These are phyloP conservation scores for Candida sakaeoensis DNA, from an alignment of 805 yeast genomes.

Conservation along the genomic window DNA sequence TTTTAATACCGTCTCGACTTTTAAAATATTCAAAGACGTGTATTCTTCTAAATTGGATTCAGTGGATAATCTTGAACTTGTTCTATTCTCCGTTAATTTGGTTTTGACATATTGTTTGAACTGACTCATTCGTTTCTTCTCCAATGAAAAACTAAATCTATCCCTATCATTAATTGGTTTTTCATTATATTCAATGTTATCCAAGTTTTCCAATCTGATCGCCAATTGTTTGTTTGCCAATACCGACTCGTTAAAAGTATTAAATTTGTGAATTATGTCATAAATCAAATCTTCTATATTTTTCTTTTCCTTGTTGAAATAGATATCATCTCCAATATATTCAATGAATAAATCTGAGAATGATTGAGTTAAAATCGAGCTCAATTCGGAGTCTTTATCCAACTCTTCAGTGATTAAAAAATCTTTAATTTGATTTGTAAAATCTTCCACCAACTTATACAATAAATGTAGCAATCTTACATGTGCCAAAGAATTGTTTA, in stretches of 20 bases:
- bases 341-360: constrained; percentile 71
- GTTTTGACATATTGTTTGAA: constrained; percentile 51
- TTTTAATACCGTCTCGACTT: constrained; percentile 62
- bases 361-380: constrained; percentile 60
- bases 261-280: constrained; percentile 43
- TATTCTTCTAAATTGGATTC: constrained; percentile 18
- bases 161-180: constrained; percentile 23
- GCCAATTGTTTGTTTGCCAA: constrained; percentile 32
- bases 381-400: constrained; percentile 44
- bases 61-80: constrained; percentile 8
- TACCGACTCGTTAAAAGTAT: constrained; percentile 31
- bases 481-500: constrained; percentile 65
- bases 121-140: constrained; percentile 46
- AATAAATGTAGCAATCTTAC: constrained; percentile 70
- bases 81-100: constrained; percentile 35
- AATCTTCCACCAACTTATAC: constrained; percentile 54
- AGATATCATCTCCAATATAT: constrained; percentile 61
- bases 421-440: constrained; percentile 63
- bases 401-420: constrained; percentile 48
- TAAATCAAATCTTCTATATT: constrained; percentile 55
- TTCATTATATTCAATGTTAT: constrained; percentile 22
- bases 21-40: constrained; percentile 34
- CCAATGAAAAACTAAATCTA: constrained; percentile 29
- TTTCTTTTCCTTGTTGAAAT: constrained; percentile 69
- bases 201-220: constrained; percentile 30